A percentile compares a stretch with the other conserved stretches of the same genome.
These are phyloP conservation scores for Amorphotheca resinae DNA, from an alignment of 495 filamentous ascomycete genomes.

Conservation along the genomic window DNA sequence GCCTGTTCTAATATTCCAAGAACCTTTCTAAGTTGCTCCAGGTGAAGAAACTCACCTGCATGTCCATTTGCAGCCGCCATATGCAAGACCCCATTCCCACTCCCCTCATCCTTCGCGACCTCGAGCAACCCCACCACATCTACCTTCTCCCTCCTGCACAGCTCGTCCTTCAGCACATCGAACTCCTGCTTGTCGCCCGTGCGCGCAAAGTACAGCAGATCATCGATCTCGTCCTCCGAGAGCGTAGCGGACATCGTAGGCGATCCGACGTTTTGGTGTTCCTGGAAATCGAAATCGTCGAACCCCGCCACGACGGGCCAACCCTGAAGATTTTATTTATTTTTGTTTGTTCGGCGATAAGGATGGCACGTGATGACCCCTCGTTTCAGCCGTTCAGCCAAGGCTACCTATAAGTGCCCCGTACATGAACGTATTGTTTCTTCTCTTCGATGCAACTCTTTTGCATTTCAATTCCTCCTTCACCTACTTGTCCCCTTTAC, in stretches of 20 bases:
- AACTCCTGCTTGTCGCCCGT: conserved; percentile 62
- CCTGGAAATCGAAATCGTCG: background rate
- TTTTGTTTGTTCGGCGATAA: too few species aligned
- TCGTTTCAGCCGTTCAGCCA: background rate
- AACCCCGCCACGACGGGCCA: too few species aligned
- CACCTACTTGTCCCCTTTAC: too few species aligned
- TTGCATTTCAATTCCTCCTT: too few species aligned
- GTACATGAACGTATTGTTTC: background rate
- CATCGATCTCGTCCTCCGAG: conserved; percentile 68
- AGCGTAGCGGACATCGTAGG: conserved; percentile 37
- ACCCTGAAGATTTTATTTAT: background rate
- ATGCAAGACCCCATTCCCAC: conserved; percentile 64
- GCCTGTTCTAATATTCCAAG: background rate
- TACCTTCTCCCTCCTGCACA: conserved; percentile 42
- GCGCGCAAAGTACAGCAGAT: conserved; percentile 76
- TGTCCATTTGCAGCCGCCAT: conserved; percentile 88
- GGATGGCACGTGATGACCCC: background rate
- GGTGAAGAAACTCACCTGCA: conserved; percentile 39
- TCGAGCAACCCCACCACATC: conserved; percentile 44
- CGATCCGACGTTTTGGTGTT: background rate
- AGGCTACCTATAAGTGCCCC: background rate
- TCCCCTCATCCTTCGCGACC: conserved; percentile 54
- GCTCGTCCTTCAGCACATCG: conserved; percentile 39
- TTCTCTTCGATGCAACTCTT: too few species aligned
- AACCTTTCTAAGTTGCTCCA: too few species aligned